Conservation (phyloP, 805 yeast species). For the Tetrapisispora namnaoensis region DNA sequence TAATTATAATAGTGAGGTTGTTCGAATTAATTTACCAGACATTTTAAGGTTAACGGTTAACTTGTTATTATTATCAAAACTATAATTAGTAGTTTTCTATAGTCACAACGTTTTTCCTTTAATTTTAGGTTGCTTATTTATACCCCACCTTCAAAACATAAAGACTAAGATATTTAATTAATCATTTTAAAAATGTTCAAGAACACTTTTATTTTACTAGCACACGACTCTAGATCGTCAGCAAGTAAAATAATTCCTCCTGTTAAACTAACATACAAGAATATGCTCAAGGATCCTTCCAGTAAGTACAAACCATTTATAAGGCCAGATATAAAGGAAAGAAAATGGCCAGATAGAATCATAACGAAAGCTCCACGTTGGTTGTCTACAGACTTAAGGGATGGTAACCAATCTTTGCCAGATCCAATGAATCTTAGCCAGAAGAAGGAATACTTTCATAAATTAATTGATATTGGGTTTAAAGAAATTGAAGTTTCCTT, state of each 20-base stretch:
- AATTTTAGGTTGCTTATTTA: too few species aligned
- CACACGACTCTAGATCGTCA: conserved; percentile 12
- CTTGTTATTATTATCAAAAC: too few species aligned
- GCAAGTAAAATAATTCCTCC: conserved; percentile 24
- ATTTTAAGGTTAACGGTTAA: too few species aligned
- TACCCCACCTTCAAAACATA: too few species aligned
- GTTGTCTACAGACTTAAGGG: conserved; percentile 76
- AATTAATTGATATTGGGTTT: conserved; percentile 63
- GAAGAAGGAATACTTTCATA: conserved; percentile 58
- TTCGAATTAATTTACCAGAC: too few species aligned
- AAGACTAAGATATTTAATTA: background rate
- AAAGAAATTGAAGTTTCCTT: conserved; percentile 79
- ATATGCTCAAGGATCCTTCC: conserved; percentile 62
- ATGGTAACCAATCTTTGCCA: conserved; percentile 77
- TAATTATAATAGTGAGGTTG: too few species aligned
- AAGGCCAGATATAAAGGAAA: conserved; percentile 44
- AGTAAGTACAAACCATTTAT: conserved; percentile 49
- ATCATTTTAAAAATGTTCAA: conserved; percentile 6
- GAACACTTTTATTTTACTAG: conserved; percentile 14
- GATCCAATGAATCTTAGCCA: conserved; percentile 82
- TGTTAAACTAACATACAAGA: conserved; percentile 29
- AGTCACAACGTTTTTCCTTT: too few species aligned
- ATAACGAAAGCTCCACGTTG: conserved; percentile 64
- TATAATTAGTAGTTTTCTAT: too few species aligned
- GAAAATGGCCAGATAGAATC: conserved; percentile 61